Conservation (phyloP, 257 asterid genomes). For the Eustoma russellianum region DNA sequence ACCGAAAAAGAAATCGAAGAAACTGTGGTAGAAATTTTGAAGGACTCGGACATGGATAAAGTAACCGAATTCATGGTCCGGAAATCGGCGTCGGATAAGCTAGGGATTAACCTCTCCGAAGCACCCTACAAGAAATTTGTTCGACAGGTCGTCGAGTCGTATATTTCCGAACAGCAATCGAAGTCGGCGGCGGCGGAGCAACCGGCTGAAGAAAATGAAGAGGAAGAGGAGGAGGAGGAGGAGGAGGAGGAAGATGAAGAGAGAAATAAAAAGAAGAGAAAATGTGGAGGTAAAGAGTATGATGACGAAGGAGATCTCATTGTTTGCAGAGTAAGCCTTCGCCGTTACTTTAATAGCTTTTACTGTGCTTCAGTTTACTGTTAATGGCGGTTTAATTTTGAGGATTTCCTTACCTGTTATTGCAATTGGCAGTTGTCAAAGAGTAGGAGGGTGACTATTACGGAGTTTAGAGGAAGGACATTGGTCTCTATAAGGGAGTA, state of each 20-base stretch:
- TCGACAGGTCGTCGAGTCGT: constrained; percentile 60
- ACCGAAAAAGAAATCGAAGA: constrained; percentile 46
- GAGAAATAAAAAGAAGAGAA: constrained; percentile 8
- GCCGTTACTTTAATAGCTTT: not conserved
- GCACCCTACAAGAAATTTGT: constrained; percentile 58
- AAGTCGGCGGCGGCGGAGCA: constrained; percentile 22
- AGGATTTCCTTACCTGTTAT: not conserved
- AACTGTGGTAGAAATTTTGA: constrained; percentile 57
- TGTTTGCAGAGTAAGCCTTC: constrained; percentile 59
- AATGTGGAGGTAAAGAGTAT: constrained; percentile 39
- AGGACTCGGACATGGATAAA: constrained; percentile 63
- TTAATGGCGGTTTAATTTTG: constrained; percentile 1
- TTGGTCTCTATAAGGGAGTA: constrained; percentile 85
- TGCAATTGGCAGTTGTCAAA: constrained; percentile 39
- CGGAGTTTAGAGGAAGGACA: constrained; percentile 82
- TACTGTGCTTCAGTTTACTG: too few relatives aligned
- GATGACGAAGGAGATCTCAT: constrained; percentile 89
- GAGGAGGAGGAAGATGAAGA: not conserved
- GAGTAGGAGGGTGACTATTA: constrained; percentile 82
- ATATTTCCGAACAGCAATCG: constrained; percentile 43
- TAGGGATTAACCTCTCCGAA: constrained; percentile 60
- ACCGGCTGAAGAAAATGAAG: not conserved
- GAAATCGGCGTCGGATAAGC: constrained; percentile 66
- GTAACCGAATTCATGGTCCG: constrained; percentile 77
- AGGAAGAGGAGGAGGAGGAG: not conserved